phyloP scores from a whole-genome alignment of 805 yeast genomes.

The Barnettozyma populi region DNA sequence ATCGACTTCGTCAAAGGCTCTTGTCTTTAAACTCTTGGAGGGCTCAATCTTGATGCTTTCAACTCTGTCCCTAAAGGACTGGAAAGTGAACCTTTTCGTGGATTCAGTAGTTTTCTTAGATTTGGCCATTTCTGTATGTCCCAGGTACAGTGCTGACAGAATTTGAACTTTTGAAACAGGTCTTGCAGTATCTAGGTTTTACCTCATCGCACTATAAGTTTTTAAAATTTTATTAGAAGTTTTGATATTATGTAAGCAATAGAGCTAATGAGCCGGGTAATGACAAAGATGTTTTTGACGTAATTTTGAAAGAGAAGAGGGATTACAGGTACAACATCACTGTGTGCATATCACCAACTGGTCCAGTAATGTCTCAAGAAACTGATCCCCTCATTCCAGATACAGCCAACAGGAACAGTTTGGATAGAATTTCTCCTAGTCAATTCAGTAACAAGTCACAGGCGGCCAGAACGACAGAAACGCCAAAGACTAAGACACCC shows the following conservation, averaged over 20 bases:
- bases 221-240: neutral
- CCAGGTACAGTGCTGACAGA: neutral
- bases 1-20: constrained; percentile 67
- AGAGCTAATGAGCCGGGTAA: constrained; percentile 5
- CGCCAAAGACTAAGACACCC: neutral
- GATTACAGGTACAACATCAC: neutral
- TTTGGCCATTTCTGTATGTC: constrained; percentile 16
- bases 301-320: neutral
- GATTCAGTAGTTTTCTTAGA: constrained; percentile 44
- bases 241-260: constrained; percentile 3
- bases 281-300: neutral
- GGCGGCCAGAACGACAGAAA: neutral
- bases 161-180: neutral
- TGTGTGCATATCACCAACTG: neutral
- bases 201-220: neutral
- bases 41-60: constrained; percentile 85
- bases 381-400: neutral
- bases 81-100: constrained; percentile 52
- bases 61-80: constrained; percentile 78
- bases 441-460: neutral
- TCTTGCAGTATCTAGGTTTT: neutral
- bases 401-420: neutral
- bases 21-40: constrained; percentile 43
- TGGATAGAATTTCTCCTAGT: neutral
- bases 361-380: neutral